Evolutionary conservation across 2,329 filamentous ascomycete species (phyloP), one percentile per base, ranked within the genome.

Genomic region (Leptodontidium sp.): DNA sequence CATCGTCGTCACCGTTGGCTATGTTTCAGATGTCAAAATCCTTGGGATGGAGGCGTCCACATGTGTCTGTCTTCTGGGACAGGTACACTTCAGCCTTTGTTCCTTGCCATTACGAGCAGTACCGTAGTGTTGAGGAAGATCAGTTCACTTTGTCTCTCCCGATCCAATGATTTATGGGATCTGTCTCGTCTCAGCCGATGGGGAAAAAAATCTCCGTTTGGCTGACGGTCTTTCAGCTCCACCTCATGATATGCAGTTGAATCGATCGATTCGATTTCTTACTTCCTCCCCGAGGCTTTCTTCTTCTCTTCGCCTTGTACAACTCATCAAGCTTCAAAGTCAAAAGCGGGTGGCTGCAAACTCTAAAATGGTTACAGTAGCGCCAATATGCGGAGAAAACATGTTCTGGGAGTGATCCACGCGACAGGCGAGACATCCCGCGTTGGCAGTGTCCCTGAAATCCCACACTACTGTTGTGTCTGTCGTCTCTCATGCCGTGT

Each of bases 21-120:
- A 50, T 61, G 65, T 63, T 63, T 67, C 58, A 67, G 17, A 59
- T 17, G 58, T 40, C 49, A 24, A n/a, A 53, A 40, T 29, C 24
- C 21, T 29, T 7, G 24, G 21, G 40, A 21, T 63, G 58, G 49
- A 50, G 50, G 50, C 26, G 65, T 59, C 58, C 64, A 65, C 40
- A 38, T 40, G 58, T 45, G 24, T 17, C 4, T 29, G 29, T 32
- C 29, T 24, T 15, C 40, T n/a, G 17, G 35, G 32, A n/a, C 35
- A 35, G 55, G 52, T 4, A 53, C 2, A 8, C 7, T 35, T 15
- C 15, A 24, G 24, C 55, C 55, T n/a, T 38, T 38, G 32, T 58
- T 58, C 55, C 55, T 26, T 24, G 55, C 35, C 7, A 40, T 40
- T 24, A 14, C 15, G 38, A 24, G 2, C 8, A 40, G 55, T 15